Evolutionary conservation across 441 rosid species (phyloP).

Genomic region (Arabidopsis hybrid): DNA sequence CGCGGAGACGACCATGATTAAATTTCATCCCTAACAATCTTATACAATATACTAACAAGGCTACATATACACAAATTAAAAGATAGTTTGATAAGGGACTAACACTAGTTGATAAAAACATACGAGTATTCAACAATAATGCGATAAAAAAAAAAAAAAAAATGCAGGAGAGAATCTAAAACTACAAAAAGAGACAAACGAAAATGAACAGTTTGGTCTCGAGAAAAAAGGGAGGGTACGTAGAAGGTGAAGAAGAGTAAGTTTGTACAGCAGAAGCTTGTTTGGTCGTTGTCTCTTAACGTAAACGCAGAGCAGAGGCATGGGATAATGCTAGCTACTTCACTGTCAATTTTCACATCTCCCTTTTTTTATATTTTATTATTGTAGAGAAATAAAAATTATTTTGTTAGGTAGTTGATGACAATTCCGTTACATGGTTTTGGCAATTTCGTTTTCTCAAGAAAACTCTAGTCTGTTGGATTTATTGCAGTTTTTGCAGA

Average conservation of each 20-base stretch:
- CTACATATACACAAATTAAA: neutral
- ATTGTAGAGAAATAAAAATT: too few species aligned
- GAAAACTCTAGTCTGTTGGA: constrained; percentile 36
- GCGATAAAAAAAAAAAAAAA: neutral
- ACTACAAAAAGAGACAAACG: constrained; percentile 32
- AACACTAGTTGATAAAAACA: neutral
- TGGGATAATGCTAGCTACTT: constrained; percentile 38
- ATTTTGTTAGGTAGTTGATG: constrained; percentile 35
- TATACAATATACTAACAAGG: neutral
- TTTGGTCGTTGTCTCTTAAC: constrained; percentile 42
- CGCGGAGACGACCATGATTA: too few species aligned
- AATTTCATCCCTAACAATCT: neutral
- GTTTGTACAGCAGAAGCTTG: constrained; percentile 38
- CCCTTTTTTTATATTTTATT: neutral
- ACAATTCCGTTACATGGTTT: constrained; percentile 36
- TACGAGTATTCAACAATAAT: neutral
- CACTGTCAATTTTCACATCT: constrained; percentile 23
- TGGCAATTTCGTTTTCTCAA: constrained; percentile 41
- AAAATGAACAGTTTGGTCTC: constrained; percentile 36
- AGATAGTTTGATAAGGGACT: neutral
- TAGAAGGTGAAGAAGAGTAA: constrained; percentile 45
- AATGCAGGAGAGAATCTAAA: constrained; percentile 37
- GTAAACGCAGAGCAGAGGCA: constrained; percentile 37
- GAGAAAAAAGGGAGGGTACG: constrained; percentile 2
- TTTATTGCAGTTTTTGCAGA: constrained; percentile 36